Evolutionary conservation across 1,139 yeast genomes (phyloP).

Genomic region (Torulaspora pretoriensis): DNA sequence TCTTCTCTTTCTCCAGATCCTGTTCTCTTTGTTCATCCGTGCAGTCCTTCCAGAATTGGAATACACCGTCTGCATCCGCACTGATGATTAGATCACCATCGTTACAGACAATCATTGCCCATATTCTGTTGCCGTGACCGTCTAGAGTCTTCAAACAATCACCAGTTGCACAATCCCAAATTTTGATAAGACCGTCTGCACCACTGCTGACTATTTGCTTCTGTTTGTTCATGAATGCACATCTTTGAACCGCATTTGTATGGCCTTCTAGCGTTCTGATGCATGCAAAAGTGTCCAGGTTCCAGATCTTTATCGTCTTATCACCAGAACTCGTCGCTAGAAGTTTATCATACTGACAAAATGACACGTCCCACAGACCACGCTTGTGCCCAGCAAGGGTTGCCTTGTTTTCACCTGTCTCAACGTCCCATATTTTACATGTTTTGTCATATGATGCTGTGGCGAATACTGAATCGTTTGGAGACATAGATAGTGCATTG

Average conservation of each 20-base stretch:
- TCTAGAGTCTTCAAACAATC: conserved; percentile 82
- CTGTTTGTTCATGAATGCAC: conserved; percentile 60
- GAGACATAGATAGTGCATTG: conserved; percentile 80
- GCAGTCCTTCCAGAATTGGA: conserved; percentile 83
- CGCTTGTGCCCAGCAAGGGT: conserved; percentile 85
- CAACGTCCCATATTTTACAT: conserved; percentile 82
- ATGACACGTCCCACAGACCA: conserved; percentile 89
- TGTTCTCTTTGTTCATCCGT: conserved; percentile 64
- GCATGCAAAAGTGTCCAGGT: conserved; percentile 69
- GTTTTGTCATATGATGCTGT: conserved; percentile 95
- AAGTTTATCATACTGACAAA: conserved; percentile 72
- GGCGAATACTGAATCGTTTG: conserved; percentile 83
- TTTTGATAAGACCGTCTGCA: conserved; percentile 88
- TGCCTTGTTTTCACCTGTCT: conserved; percentile 79
- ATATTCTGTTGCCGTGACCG: conserved; percentile 88
- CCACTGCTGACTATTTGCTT: conserved; percentile 78
- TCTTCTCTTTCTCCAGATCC: conserved; percentile 46
- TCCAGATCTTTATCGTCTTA: conserved; percentile 87
- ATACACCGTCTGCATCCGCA: conserved; percentile 94
- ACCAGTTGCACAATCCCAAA: conserved; percentile 79
- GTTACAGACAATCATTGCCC: conserved; percentile 71
- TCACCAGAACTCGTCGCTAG: conserved; percentile 85
- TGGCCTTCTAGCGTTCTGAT: conserved; percentile 88
- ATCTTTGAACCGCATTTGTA: conserved; percentile 85
- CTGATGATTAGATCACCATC: conserved; percentile 70